phyloP scores from a whole-genome alignment of 805 yeast genomes.

The Gaillardinia entomophila region DNA sequence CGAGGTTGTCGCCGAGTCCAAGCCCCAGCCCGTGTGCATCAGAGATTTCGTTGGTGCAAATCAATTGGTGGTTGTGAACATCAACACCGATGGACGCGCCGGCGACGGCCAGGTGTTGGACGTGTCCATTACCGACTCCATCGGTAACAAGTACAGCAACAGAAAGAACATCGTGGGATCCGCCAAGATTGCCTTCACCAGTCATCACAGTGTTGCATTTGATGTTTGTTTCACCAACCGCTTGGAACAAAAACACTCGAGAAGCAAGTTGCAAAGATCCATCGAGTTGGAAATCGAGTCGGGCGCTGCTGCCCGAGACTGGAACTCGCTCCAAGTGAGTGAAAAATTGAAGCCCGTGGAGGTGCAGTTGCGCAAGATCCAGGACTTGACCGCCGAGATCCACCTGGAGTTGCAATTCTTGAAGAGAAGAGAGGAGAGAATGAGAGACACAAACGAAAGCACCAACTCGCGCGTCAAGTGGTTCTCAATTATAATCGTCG shows the following conservation, averaged over 20 bases:
- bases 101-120: conserved; percentile 87
- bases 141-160: conserved; percentile 77
- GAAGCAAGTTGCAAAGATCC: conserved; percentile 51
- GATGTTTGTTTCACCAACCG: conserved; percentile 87
- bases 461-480: conserved; percentile 90
- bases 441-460: conserved; percentile 95
- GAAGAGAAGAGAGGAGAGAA: conserved; percentile 80
- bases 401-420: conserved; percentile 75
- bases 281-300: conserved; percentile 89
- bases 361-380: conserved; percentile 79
- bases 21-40: conserved; percentile 67
- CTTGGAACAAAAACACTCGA: conserved; percentile 20
- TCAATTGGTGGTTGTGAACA: conserved; percentile 80
- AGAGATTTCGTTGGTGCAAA: conserved; percentile 87
- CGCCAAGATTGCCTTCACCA: conserved; percentile 74
- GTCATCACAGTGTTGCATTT: conserved; percentile 75
- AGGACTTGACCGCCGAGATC: conserved; percentile 81
- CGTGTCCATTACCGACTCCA: conserved; percentile 63
- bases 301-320: conserved; percentile 96
- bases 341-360: conserved; percentile 93
- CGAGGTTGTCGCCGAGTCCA: conserved; percentile 45
- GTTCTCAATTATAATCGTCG: conserved; percentile 67
- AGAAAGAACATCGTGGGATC: conserved; percentile 72
- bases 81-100: conserved; percentile 63
- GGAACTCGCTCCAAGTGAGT: conserved; percentile 90